These are phyloP conservation scores for Ceratocystis albifundus DNA, from an alignment of 2,329 filamentous ascomycete species.

Conservation along the genomic window DNA sequence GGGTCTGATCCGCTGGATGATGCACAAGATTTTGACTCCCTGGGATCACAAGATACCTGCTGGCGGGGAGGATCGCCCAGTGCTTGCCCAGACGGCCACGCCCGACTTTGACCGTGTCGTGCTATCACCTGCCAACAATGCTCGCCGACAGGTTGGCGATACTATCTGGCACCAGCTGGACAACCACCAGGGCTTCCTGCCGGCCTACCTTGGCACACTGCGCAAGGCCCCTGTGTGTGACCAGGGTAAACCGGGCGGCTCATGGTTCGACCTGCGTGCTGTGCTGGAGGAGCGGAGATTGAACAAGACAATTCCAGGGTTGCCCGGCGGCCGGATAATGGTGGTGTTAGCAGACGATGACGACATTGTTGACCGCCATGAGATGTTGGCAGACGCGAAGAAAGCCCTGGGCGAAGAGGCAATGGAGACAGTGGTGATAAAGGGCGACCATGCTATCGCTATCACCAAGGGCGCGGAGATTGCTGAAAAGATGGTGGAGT, in stretches of 20 bases:
- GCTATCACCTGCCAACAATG: slow-evolving; percentile 41
- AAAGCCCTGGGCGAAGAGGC: slow-evolving; percentile 45
- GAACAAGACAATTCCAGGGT: slow-evolving; percentile 27
- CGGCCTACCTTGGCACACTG: slow-evolving; percentile 60
- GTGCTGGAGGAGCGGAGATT: slow-evolving; percentile 36
- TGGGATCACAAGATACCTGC: slow-evolving; percentile 33
- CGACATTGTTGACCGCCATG: slow-evolving; percentile 52
- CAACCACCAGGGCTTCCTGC: slow-evolving; percentile 54
- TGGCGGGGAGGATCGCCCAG: slow-evolving; percentile 29
- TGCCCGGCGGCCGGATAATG: slow-evolving; percentile 42
- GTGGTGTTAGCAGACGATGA: slow-evolving; percentile 57
- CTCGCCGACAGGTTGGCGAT: slow-evolving; percentile 44
- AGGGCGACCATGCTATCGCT: slow-evolving; percentile 59
- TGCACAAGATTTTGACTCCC: slow-evolving; percentile 40
- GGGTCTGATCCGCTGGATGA: slow-evolving; percentile 42
- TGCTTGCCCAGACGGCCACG: slow-evolving; percentile 30
- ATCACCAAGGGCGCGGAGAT: slow-evolving; percentile 50
- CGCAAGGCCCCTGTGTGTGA: slow-evolving; percentile 57
- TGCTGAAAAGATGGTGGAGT: slow-evolving; percentile 31
- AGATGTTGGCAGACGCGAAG: slow-evolving; percentile 50
- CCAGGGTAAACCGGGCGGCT: slow-evolving; percentile 39
- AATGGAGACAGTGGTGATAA: slow-evolving; percentile 45
- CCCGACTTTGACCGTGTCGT: slow-evolving; percentile 36
- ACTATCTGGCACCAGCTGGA: slow-evolving; percentile 60
- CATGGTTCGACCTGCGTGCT: slow-evolving; percentile 48